These are phyloP conservation scores for Suhomyces coccinellae DNA, from an alignment of 1,139 yeast species.

Conservation along the genomic window DNA sequence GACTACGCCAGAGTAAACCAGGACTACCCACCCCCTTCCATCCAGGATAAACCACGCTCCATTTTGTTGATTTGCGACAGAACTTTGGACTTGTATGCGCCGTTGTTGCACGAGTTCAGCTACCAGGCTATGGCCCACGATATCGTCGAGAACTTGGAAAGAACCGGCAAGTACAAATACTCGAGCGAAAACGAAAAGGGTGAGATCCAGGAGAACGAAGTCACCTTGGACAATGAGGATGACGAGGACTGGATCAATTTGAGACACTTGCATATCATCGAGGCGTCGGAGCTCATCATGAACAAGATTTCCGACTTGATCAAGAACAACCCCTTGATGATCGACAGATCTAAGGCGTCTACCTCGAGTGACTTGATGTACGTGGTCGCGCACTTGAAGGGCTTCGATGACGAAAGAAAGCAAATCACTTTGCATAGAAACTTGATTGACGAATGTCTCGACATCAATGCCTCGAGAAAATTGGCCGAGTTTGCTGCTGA, in stretches of 20 bases:
- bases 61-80: slow-evolving; percentile 79
- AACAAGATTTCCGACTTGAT: slow-evolving; percentile 66
- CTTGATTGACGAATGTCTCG: slow-evolving; percentile 58
- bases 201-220: slow-evolving; percentile 41
- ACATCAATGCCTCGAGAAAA: slow-evolving; percentile 51
- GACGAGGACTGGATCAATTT: slow-evolving; percentile 77
- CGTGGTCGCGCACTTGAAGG: slow-evolving; percentile 66
- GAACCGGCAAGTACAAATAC: slow-evolving; percentile 59
- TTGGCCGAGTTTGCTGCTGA: slow-evolving; percentile 64
- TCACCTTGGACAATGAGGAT: slow-evolving; percentile 52
- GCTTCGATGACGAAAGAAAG: slow-evolving; percentile 66
- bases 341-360: slow-evolving; percentile 61
- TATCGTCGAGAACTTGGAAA: slow-evolving; percentile 50
- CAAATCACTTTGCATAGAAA: slow-evolving; percentile 60
- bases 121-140: slow-evolving; percentile 95
- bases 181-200: slow-evolving; percentile 64
- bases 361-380: slow-evolving; percentile 62
- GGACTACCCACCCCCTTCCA: slow-evolving; percentile 61
- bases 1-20: slow-evolving; percentile 68
- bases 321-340: slow-evolving; percentile 69
- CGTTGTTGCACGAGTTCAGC: slow-evolving; percentile 86
- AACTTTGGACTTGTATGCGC: slow-evolving; percentile 79
- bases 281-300: slow-evolving; percentile 65
- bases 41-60: slow-evolving; percentile 64
- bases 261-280: slow-evolving; percentile 76